Base-by-base conservation (phyloP, 2,329 filamentous ascomycete genomes). In the Neonectria magnoliae region DNA sequence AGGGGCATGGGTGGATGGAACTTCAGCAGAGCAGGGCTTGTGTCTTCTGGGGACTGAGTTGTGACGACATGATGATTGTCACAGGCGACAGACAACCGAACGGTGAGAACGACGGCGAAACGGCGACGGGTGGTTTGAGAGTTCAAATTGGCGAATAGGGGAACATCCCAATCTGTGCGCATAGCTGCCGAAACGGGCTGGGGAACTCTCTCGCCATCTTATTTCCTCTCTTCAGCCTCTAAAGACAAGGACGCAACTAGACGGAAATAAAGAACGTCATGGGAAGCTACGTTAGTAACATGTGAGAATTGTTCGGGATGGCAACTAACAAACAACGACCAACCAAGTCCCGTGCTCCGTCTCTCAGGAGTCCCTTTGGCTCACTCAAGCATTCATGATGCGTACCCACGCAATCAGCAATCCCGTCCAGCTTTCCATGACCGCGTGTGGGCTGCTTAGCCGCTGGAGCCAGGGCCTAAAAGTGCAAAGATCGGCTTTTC, bases 401-500 rank as follows among this genome's bases (percentile, higher is more conserved):
- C 52, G 44, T 36, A 25, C 54, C n/a, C 4, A 41, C 25, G 38
- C 27, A 62, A 57, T 42, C 18, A 27, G 25, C 7, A 38, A 38
- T n/a, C 13, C 36, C 36, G 36, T 38, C 36, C 36, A n/a, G 36
- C 14, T n/a, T n/a, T 38, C 16, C 14, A 38, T n/a, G 14, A 9
- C 36, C 6, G 36, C 14, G 14, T 16, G 25, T 5, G 25, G 25
- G 36, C 36, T 38, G 14, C 36, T 38, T 38, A 38, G 36, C 36
- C 36, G 25, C 53, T 45, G 53, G 53, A 45, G 22, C 38, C 36
- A 18, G 33, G 36, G 51, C 47, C 62, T 29, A 55, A 67, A 66
- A 63, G 47, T 57, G 65, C 59, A 61, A 54, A 65, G 65, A 61
- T 61, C 53, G 58, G 42, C 55, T 45, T 50, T 53, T 29, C 65